phyloP scores from a whole-genome alignment of 805 yeast genomes.

The Candida ficus region DNA sequence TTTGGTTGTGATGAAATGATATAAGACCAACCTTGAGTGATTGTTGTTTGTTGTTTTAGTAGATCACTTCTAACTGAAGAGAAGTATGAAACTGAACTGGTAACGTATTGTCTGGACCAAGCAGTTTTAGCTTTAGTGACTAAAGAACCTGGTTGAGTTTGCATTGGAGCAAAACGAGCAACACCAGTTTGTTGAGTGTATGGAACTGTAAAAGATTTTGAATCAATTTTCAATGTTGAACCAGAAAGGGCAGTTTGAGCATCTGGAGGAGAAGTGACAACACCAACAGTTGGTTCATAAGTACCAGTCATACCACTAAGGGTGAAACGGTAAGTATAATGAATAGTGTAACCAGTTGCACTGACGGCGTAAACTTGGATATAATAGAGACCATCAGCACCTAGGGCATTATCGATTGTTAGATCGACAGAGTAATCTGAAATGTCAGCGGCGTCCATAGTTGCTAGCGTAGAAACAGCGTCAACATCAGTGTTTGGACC shows the following conservation, averaged over 20 bases:
- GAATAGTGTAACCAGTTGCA: slow-evolving; percentile 45
- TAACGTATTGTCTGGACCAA: slow-evolving; percentile 62
- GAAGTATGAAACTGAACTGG: slow-evolving; percentile 63
- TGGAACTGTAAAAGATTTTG: slow-evolving; percentile 58
- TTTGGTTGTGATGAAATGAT: slow-evolving; percentile 58
- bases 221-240: slow-evolving; percentile 34
- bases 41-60: slow-evolving; percentile 48
- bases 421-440: slow-evolving; percentile 34
- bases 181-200: slow-evolving; percentile 76
- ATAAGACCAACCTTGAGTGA: slow-evolving; percentile 84
- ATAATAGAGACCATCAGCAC: slow-evolving; percentile 64
- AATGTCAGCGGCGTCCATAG: slow-evolving; percentile 28
- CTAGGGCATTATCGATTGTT: slow-evolving; percentile 36
- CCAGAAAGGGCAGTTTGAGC: slow-evolving; percentile 32
- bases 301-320: slow-evolving; percentile 73
- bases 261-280: slow-evolving; percentile 38
- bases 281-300: slow-evolving; percentile 39
- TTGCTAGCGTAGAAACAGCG: slow-evolving; percentile 31
- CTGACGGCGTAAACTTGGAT: slow-evolving; percentile 58
- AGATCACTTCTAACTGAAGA: slow-evolving; percentile 32
- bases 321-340: slow-evolving; percentile 62
- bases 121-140: slow-evolving; percentile 51
- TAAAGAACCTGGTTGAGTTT: slow-evolving; percentile 70
- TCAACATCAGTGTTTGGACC: slow-evolving; percentile 53
- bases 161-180: slow-evolving; percentile 90